Conservation (phyloP, 352 stramenopile species). For the Pythium volutum region DNA sequence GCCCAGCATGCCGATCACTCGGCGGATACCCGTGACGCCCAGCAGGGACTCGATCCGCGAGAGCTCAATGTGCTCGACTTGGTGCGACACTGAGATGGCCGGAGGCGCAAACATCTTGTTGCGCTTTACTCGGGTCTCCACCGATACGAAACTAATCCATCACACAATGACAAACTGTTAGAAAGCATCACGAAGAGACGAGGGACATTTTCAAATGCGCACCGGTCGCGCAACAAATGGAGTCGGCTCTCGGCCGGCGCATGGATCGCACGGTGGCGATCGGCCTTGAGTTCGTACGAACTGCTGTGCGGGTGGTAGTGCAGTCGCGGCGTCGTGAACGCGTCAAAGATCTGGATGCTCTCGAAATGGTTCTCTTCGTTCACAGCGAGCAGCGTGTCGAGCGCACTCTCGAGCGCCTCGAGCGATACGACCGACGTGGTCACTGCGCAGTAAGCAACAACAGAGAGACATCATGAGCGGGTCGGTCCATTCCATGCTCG, state of each 20-base stretch:
- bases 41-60: constrained; percentile 86
- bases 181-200: no score
- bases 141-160: constrained; percentile 50
- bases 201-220: no score
- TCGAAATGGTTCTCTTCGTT: constrained; percentile 82
- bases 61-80: constrained; percentile 78
- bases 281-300: constrained; percentile 69
- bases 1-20: constrained; percentile 83
- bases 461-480: not conserved
- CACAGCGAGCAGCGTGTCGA: constrained; percentile 79
- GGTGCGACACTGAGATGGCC: constrained; percentile 47
- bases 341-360: constrained; percentile 76
- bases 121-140: constrained; percentile 73
- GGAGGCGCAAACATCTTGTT: constrained; percentile 82
- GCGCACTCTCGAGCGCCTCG: constrained; percentile 74
- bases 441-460: constrained; percentile 36
- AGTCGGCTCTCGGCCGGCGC: constrained; percentile 51
- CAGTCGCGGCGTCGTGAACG: constrained; percentile 70
- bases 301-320: constrained; percentile 64
- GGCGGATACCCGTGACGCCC: constrained; percentile 66
- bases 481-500: not conserved
- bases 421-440: constrained; percentile 80
- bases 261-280: constrained; percentile 55
- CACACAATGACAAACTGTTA: no score
- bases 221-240: constrained; percentile 65